These are phyloP conservation scores for Leccinum broughii DNA, from an alignment of 768 basidiomycete species.

Conservation along the genomic window DNA sequence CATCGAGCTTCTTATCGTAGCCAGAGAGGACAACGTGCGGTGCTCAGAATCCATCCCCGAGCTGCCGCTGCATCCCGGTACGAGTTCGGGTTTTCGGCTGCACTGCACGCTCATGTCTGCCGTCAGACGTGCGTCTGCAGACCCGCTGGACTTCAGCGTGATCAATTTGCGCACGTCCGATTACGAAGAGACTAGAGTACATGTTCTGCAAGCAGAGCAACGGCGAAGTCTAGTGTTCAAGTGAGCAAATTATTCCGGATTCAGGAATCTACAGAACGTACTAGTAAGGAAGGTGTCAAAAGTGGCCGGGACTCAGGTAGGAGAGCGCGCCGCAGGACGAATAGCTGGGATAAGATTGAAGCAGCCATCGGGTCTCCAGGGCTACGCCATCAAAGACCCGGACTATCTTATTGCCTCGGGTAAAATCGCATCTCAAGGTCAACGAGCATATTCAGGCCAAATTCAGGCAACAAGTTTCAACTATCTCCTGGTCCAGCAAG, in stretches of 20 bases:
- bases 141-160: slow-evolving; percentile 49
- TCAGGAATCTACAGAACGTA: slow-evolving; percentile 89
- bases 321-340: slow-evolving; percentile 61
- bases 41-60: slow-evolving; percentile 53
- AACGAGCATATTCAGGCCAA: slow-evolving; percentile 64
- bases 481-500: slow-evolving; percentile 26
- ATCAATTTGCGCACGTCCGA: slow-evolving; percentile 70
- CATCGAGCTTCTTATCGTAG: slow-evolving; percentile 99
- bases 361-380: slow-evolving; percentile 66
- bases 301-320: slow-evolving; percentile 66
- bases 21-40: slow-evolving; percentile 50
- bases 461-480: slow-evolving; percentile 57
- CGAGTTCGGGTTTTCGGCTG: slow-evolving; percentile 91
- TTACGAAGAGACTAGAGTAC: slow-evolving; percentile 62
- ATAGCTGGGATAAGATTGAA: slow-evolving; percentile 24
- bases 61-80: slow-evolving; percentile 74
- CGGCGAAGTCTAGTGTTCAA: slow-evolving; percentile 74
- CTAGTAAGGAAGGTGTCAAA: slow-evolving; percentile 89
- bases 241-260: slow-evolving; percentile 95
- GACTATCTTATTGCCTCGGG: slow-evolving; percentile 91
- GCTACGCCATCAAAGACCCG: slow-evolving; percentile 97
- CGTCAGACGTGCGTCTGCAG: slow-evolving; percentile 42
- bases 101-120: slow-evolving; percentile 66
- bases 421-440: slow-evolving; percentile 77
- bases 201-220: slow-evolving; percentile 45